phyloP scores from a whole-genome alignment of 139 green algal species.

The Chlamydomonas eustigma region DNA sequence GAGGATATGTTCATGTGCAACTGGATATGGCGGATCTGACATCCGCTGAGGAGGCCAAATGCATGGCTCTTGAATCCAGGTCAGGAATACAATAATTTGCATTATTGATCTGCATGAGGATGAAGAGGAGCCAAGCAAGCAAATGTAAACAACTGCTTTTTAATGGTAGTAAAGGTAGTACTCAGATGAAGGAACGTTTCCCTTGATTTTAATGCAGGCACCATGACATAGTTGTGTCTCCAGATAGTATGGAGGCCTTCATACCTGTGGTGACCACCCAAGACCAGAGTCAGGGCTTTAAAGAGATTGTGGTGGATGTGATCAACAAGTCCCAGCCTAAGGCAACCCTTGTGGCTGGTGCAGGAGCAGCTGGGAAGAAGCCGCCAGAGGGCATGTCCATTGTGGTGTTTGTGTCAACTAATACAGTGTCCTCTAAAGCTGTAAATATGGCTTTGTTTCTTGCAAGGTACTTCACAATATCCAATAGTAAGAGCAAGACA shows the following conservation, averaged over 20 bases:
- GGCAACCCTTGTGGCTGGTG: conserved; percentile 3
- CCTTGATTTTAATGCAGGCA: too few relatives aligned
- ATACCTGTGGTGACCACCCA: background rate
- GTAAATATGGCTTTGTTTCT: conserved; percentile 11
- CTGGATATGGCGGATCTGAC: conserved; percentile 33
- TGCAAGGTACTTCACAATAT: background rate
- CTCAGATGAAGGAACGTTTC: too few relatives aligned
- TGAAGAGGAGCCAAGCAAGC: too few relatives aligned
- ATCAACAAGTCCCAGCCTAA: background rate
- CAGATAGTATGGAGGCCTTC: background rate
- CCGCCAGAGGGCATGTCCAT: background rate
- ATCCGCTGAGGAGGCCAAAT: background rate
- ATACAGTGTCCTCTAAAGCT: background rate
- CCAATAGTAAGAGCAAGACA: too few relatives aligned
- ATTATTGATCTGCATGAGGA: too few relatives aligned
- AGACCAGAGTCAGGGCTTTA: background rate
- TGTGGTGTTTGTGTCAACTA: conserved; percentile 24
- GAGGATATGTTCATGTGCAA: conserved; percentile 22
- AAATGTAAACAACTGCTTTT: too few relatives aligned
- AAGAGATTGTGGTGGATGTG: background rate
- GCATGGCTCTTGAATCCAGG: conserved; percentile 27
- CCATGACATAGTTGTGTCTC: background rate
- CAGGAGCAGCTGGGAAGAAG: background rate
- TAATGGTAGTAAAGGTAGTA: too few relatives aligned
- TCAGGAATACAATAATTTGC: too few relatives aligned